Base-by-base conservation (phyloP, 2,329 filamentous ascomycete genomes). In the Harringtonia aguacate region DNA sequence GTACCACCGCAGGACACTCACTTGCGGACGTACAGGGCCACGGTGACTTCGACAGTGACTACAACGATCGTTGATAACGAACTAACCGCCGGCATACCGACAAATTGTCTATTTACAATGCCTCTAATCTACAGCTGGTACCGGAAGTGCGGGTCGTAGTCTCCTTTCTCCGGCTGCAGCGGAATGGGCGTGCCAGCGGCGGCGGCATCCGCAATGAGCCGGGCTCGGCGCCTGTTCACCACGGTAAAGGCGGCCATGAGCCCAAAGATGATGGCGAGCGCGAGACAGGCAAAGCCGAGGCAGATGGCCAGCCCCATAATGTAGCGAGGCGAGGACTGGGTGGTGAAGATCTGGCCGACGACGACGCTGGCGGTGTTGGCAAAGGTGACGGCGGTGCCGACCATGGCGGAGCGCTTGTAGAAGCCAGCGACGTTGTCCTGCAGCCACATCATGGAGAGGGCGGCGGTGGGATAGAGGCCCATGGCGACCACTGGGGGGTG, bases 371-470 rank as follows among this genome's bases (percentile, higher is more conserved):
- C 41, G 4, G 49, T 43, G 41, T 55, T 55, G 22, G 51, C 53
- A 34, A 43, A 34, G 6, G 30, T 69, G 39, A 68, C 64, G 12
- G 69, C 61, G 21, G 68, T 52, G 2, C 67, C 67, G 12, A 72
- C 62, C 4, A 62, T 67, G 0, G 68, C 60, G 0, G 69, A 68
- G 15, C 69, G 62, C 24, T 67, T 63, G 52, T 68, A 69, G 36
- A 72, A 67, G 3, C 62, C 64, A 4, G 67, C 64, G 2, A 65
- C 57, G 29, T 70, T 72, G 36, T 67, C 67, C n/a, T 67, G 67
- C 6, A 72, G 52, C 69, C 69, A 72, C 28, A 64, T 67, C 2
- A 64, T 47, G 43, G 63, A 68, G 24, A 65, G 54, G 12, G 60
- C 50, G 29, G 57, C 41, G 8, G 51, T 58, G 2, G 54, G 52